phyloP scores from a whole-genome alignment of 371 early-diverging fungal genomes.

The Actinomortierella wolfii region DNA sequence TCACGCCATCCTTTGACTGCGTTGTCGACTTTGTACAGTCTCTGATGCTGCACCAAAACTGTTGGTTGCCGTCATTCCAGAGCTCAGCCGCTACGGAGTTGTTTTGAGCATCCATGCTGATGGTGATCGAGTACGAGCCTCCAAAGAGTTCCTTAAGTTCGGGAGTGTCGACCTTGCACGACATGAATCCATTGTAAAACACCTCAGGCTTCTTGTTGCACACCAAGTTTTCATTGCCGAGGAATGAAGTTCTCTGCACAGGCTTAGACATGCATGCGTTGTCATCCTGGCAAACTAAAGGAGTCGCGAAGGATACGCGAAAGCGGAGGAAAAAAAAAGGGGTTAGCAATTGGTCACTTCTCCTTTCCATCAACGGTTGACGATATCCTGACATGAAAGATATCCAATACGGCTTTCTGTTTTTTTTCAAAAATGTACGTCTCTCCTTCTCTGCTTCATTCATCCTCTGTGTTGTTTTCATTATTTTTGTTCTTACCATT shows the following conservation, averaged over 20 bases:
- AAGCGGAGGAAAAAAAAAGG: neutral
- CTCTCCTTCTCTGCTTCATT: too few species aligned
- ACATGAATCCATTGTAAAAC: constrained; percentile 27
- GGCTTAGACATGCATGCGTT: constrained; percentile 26
- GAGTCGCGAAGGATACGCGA: neutral
- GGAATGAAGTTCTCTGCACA: constrained; percentile 22
- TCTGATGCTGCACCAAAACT: constrained; percentile 26
- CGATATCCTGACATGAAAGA: too few species aligned
- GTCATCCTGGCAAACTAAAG: constrained; percentile 27
- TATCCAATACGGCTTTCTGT: too few species aligned
- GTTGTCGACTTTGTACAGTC: constrained; percentile 18
- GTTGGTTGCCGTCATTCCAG: constrained; percentile 24
- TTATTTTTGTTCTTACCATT: constrained; percentile 22
- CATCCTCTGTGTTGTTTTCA: neutral
- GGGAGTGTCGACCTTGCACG: constrained; percentile 18
- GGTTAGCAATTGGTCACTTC: neutral
- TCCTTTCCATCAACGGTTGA: too few species aligned
- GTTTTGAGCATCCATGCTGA: constrained; percentile 23
- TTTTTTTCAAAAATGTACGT: constrained; percentile 1
- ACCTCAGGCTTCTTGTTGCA: constrained; percentile 44
- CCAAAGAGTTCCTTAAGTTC: constrained; percentile 20
- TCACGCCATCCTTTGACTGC: constrained; percentile 5
- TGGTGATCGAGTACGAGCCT: constrained; percentile 22
- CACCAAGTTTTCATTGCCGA: constrained; percentile 39
- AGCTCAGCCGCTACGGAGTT: constrained; percentile 25